These are phyloP conservation scores for Coelastrella sp. DNA, from an alignment of 139 green algal genomes.

Conservation along the genomic window DNA sequence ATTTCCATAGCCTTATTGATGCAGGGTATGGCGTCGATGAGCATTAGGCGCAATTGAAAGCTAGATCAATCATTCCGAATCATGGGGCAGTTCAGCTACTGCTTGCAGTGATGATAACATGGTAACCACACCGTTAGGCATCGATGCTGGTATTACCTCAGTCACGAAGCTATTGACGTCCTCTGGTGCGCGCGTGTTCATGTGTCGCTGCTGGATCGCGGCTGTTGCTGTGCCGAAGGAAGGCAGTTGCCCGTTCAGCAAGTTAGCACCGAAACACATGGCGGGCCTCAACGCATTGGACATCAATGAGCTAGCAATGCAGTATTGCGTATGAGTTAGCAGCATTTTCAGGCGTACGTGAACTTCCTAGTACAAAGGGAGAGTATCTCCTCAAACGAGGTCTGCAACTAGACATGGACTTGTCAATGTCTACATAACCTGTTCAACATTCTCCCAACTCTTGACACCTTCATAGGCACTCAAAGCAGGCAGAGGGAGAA, in stretches of 20 bases:
- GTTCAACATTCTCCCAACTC: too few relatives aligned
- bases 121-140: background rate
- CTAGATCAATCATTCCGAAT: background rate
- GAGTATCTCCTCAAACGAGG: too few relatives aligned
- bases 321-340: background rate
- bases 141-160: background rate
- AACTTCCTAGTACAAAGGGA: too few relatives aligned
- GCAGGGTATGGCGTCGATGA: background rate
- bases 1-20: constrained; percentile 45
- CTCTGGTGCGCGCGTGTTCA: background rate
- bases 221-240: background rate
- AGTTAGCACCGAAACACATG: background rate
- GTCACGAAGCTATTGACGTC: constrained; percentile 13
- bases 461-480: too few relatives aligned
- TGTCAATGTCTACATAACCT: too few relatives aligned
- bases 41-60: background rate
- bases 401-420: too few relatives aligned
- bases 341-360: background rate
- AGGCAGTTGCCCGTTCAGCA: background rate
- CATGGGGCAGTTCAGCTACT: background rate
- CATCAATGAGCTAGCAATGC: background rate
- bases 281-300: background rate
- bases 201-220: background rate
- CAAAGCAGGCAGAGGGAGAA: too few relatives aligned
- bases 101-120: background rate